These are phyloP conservation scores for Arctium minus DNA, from an alignment of 129 eudicot genomes.

Conservation along the genomic window DNA sequence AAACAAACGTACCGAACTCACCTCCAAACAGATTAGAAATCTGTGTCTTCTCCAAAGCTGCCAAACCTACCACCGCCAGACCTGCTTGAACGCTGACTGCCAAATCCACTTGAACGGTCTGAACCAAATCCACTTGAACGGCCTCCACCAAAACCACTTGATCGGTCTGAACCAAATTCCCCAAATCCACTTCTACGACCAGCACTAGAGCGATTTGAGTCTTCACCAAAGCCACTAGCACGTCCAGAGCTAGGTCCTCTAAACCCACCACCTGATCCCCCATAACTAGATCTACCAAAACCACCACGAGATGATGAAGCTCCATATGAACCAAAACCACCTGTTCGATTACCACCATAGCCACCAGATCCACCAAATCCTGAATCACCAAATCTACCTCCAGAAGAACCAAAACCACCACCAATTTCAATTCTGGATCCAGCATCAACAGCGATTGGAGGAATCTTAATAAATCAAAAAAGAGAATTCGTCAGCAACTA, in stretches of 20 bases:
- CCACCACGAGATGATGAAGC: slow-evolving; percentile 27
- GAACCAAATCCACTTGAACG: slow-evolving; percentile 17
- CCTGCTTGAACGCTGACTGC: slow-evolving; percentile 19
- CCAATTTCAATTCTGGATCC: slow-evolving; percentile 51
- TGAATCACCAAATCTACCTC: slow-evolving; percentile 47
- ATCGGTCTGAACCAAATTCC: slow-evolving; percentile 37
- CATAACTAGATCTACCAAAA: slow-evolving; percentile 39
- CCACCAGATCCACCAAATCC: slow-evolving; percentile 21
- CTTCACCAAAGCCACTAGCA: slow-evolving; percentile 36
- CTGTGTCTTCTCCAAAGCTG: slow-evolving; percentile 41
- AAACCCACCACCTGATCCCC: slow-evolving; percentile 50
- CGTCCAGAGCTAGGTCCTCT: slow-evolving; percentile 40
- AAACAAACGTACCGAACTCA: neutral
- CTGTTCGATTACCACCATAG: slow-evolving; percentile 24
- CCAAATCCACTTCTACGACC: slow-evolving; percentile 32
- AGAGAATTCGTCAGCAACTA: neutral
- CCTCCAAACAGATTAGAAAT: slow-evolving; percentile 18
- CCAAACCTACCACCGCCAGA: slow-evolving; percentile 40
- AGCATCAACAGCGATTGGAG: slow-evolving; percentile 61
- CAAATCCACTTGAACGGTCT: slow-evolving; percentile 15
- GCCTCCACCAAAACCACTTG: slow-evolving; percentile 39
- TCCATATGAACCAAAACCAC: slow-evolving; percentile 25
- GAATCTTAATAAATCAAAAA: slow-evolving; percentile 46
- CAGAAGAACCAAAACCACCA: slow-evolving; percentile 44
- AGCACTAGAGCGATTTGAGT: slow-evolving; percentile 29